A percentile compares a stretch with the other conserved stretches of the same genome.
Evolutionary conservation across 306 rosid species (phyloP).

Genomic region (Rosa rugosa): DNA sequence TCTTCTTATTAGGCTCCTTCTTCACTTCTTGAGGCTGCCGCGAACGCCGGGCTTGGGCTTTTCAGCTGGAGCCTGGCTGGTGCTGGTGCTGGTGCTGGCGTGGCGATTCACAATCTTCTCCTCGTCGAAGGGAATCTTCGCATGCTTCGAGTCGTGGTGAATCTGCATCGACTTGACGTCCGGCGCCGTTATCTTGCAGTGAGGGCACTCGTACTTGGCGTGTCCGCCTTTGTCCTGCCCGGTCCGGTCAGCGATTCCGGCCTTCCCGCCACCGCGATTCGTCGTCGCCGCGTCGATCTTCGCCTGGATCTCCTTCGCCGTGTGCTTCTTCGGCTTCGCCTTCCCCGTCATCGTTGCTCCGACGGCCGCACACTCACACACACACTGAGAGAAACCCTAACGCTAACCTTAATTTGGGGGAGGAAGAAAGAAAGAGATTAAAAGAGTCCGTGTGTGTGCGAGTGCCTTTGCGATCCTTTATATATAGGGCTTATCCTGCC

Average conservation of each 20-base stretch:
- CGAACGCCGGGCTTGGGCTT: constrained; percentile 81
- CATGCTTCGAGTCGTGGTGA: constrained; percentile 90
- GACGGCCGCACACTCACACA: background rate
- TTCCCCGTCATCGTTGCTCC: constrained; percentile 70
- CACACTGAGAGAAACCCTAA: constrained; percentile 31
- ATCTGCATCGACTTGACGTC: constrained; percentile 93
- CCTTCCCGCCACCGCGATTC: constrained; percentile 95
- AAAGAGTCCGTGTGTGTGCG: background rate
- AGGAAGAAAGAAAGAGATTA: no score
- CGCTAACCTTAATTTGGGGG: background rate
- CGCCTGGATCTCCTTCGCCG: constrained; percentile 87
- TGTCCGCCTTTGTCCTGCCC: constrained; percentile 86
- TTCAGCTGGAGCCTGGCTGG: constrained; percentile 20
- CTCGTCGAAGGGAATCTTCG: constrained; percentile 80
- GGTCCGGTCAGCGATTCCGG: constrained; percentile 67
- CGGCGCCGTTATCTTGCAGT: constrained; percentile 87
- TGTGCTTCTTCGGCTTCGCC: constrained; percentile 99
- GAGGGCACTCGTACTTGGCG: constrained; percentile 95
- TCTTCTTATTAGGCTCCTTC: background rate
- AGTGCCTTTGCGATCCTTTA: background rate
- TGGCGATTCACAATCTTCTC: constrained; percentile 60
- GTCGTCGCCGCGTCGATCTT: constrained; percentile 93
- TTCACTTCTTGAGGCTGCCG: constrained; percentile 80
- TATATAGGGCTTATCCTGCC: constrained; percentile 20
- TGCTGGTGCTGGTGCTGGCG: constrained; percentile 24